Base-by-base conservation (phyloP, 2,329 filamentous ascomycete genomes). In the Trichoderma cornu-damae region DNA sequence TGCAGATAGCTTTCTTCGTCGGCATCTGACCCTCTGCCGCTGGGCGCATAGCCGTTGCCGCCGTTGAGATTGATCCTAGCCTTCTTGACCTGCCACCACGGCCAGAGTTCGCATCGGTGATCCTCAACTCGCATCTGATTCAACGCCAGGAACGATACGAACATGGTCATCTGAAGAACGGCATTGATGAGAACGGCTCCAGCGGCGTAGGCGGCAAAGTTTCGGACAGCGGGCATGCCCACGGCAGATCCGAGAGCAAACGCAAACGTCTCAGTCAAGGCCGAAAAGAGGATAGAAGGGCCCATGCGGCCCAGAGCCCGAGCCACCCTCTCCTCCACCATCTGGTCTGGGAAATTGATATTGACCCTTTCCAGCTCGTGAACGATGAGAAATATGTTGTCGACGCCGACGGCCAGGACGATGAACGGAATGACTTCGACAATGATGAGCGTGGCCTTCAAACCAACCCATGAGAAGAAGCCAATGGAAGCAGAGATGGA, bases 351-450 rank as follows among this genome's bases (percentile, higher is more conserved):
- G 66, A 96, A 89, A 70, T 88, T 96, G 64, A 91, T 76, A 67
- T 99, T 99, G 69, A 96, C 89, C 28, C 94, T 83, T 69, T 99
- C 94, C 59, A 99, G 96, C 72, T 99, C 94, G 72, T 99, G 94
- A 0, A 99, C 94, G 59, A 99, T 96, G 57, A 99, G 77, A 75
- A 99, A 99, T 66, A 99, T 97, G 68, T 99, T 99, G 79, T 99
- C 94, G 2, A 99, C 95, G 44, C 94, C 94, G 26, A 99, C 92
- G 11, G 94, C 94, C 18, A 99, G 77, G 8, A 99, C 93, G 62
- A 99, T 86, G 72, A 99, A 99, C 0, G 94, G 94, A 62, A 99
- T 99, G 60, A 99, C 94, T 69, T 99, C 94, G 4, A 95, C 93
- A 60, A 99, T 99, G 67, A 99, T 99, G 63, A 99, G 78, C 0